Base-by-base conservation (phyloP, 148 eudicot genomes). In the Rhododendron molle region DNA sequence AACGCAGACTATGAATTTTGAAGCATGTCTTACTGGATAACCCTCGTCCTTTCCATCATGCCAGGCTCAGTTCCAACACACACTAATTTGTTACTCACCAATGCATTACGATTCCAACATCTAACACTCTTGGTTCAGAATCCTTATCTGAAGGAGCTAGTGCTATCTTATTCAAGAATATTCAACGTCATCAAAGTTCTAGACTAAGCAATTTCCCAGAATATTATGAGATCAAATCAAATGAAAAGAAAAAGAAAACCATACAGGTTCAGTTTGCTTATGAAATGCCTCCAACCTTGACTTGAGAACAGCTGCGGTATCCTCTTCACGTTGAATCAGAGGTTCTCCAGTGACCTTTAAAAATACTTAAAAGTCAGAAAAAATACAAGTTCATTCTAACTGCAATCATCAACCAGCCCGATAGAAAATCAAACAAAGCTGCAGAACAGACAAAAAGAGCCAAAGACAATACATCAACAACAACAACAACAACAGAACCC, bases 311-410 rank as follows among this genome's bases (percentile, higher is more conserved):
- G 92, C 92, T 85, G 98, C 91, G 50, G 97, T 94, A 32, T 32
- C 34, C 1, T 32, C 34, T 32, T 32, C 93, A 30, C 97, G 95
- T 93, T 96, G 99, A 89, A 94, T 94, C 83, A 96, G 87, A 87
- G 98, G 95, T 87, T 96, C 99, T 69, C 99, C 99, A 60, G 99
- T 92, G 82, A 95, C 95, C 99, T 96, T 82, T 43, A 90, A 20
- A 72, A 86, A 87, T 9, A 54, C 71, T 84, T 49, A 20, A 52
- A 67, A 28, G 58, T 43, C 34, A 36, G 13, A 36, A 69, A 65
- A 47, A 49, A 79, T 18, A 14, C 81, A 79, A 56, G 18, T 15
- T 14, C 4, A 21, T 50, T 50, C 71, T 26, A 34, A 67, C 44
- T 62, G 23, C 13, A 67, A 46, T 44, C 85, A n/a, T 47, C 40